Evolutionary conservation across 1,284 basidiomycete genomes (phyloP).

Genomic region (Sporisorium iseilematis-ciliati): DNA sequence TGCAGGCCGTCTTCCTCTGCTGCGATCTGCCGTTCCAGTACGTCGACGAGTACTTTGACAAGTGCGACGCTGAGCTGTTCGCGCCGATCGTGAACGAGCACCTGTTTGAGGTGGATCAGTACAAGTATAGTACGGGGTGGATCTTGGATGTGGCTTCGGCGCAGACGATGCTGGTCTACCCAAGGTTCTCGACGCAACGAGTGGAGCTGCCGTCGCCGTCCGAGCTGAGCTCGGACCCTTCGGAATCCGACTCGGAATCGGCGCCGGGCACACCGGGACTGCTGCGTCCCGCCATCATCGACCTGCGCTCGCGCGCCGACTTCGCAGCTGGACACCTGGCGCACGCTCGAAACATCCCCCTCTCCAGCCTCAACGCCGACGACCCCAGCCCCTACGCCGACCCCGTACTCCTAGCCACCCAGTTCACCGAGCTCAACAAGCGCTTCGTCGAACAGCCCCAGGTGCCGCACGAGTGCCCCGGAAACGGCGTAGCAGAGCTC

Average conservation of each 20-base stretch:
- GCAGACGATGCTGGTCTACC: slow-evolving; percentile 42
- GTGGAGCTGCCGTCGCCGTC: slow-evolving; percentile 14
- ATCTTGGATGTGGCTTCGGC: slow-evolving; percentile 26
- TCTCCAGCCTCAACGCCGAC: slow-evolving; percentile 26
- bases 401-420: slow-evolving; percentile 30
- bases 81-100: slow-evolving; percentile 39
- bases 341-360: slow-evolving; percentile 25
- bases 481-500: slow-evolving; percentile 23
- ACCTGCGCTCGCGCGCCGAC: slow-evolving; percentile 22
- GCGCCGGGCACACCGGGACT: not conserved
- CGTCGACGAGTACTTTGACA: slow-evolving; percentile 48
- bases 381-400: slow-evolving; percentile 37
- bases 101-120: slow-evolving; percentile 45
- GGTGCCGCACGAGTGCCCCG: slow-evolving; percentile 17
- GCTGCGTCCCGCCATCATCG: slow-evolving; percentile 31
- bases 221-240: slow-evolving; percentile 8
- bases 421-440: slow-evolving; percentile 41
- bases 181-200: slow-evolving; percentile 12
- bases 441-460: slow-evolving; percentile 14
- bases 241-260: slow-evolving; percentile 18
- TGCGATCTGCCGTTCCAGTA: slow-evolving; percentile 56
- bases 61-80: slow-evolving; percentile 23
- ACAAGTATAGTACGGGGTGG: slow-evolving; percentile 39
- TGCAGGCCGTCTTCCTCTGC: slow-evolving; percentile 48
- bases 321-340: slow-evolving; percentile 16